These are phyloP conservation scores for Arabidopsis arenosa DNA, from an alignment of 345 rosid genomes.

Conservation along the genomic window DNA sequence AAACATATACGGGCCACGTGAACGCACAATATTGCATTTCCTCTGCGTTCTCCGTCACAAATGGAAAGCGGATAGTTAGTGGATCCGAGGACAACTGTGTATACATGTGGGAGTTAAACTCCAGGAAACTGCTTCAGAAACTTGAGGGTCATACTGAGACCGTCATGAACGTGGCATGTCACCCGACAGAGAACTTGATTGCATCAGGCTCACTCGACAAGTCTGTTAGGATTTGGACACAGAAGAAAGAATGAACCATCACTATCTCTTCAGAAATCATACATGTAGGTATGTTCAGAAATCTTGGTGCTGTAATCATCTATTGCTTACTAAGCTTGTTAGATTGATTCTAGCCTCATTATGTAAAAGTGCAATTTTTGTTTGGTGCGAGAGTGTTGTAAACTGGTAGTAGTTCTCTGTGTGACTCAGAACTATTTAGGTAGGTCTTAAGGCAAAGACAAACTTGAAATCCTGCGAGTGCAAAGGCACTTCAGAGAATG, in stretches of 20 bases:
- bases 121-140: constrained; percentile 79
- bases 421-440: constrained; percentile 8
- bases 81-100: constrained; percentile 91
- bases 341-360: constrained; percentile 9
- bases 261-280: background rate
- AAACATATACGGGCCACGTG: constrained; percentile 80
- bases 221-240: constrained; percentile 83
- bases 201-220: constrained; percentile 93
- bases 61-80: constrained; percentile 77
- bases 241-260: constrained; percentile 52
- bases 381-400: constrained; percentile 3
- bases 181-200: constrained; percentile 77
- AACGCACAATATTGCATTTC: constrained; percentile 76
- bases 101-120: constrained; percentile 92
- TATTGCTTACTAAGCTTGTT: background rate
- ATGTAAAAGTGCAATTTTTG: background rate
- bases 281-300: constrained; percentile 12
- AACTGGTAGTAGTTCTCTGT: background rate
- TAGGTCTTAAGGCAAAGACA: constrained; percentile 3
- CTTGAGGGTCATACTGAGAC: constrained; percentile 91
- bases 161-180: constrained; percentile 82
- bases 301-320: background rate
- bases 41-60: constrained; percentile 78
- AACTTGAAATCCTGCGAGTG: background rate
- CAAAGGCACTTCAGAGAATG: background rate